These are phyloP conservation scores for Thamnidium elegans DNA, from an alignment of 192 early-diverging fungal genomes.

Conservation along the genomic window DNA sequence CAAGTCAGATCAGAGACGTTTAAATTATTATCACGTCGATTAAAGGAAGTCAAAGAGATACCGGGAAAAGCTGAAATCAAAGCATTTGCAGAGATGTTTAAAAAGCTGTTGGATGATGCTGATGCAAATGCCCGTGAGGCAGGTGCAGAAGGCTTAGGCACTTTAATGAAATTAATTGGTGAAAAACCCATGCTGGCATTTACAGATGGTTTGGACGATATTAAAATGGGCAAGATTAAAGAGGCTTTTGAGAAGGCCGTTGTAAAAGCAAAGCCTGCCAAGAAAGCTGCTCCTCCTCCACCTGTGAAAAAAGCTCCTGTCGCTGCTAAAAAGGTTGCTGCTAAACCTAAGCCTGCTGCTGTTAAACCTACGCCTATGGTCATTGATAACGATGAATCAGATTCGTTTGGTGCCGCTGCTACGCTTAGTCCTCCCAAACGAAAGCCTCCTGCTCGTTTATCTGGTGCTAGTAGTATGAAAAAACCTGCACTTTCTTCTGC, in stretches of 20 bases:
- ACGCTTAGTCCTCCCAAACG: slow-evolving; percentile 34
- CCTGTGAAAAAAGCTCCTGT: slow-evolving; percentile 7
- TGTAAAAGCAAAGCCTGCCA: slow-evolving; percentile 60
- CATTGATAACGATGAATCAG: slow-evolving; percentile 16
- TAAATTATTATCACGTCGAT: slow-evolving; percentile 68
- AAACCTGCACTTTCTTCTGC: slow-evolving; percentile 35
- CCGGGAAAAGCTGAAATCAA: slow-evolving; percentile 85
- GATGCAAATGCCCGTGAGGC: slow-evolving; percentile 81
- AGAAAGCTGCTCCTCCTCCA: slow-evolving; percentile 43
- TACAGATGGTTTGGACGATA: slow-evolving; percentile 83
- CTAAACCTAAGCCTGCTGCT: slow-evolving; percentile 15
- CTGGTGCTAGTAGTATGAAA: slow-evolving; percentile 36
- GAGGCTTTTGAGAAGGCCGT: slow-evolving; percentile 89
- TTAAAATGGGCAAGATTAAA: slow-evolving; percentile 82
- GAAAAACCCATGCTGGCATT: slow-evolving; percentile 72
- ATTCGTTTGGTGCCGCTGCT: slow-evolving; percentile 4
- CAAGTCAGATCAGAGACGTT: slow-evolving; percentile 79
- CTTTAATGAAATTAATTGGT: slow-evolving; percentile 83
- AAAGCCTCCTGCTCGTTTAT: slow-evolving; percentile 28
- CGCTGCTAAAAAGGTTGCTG: slow-evolving; percentile 6
- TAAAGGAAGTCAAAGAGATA: slow-evolving; percentile 65
- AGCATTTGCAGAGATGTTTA: slow-evolving; percentile 67
- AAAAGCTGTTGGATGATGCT: slow-evolving; percentile 81
- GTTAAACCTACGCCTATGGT: slow-evolving; percentile 34
- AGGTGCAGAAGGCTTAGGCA: slow-evolving; percentile 82